Percentiles rank a stretch among this genome's conserved stretches.
These are phyloP conservation scores for Mucor lusitanicus DNA, from an alignment of 371 early-diverging fungal species.

Conservation along the genomic window DNA sequence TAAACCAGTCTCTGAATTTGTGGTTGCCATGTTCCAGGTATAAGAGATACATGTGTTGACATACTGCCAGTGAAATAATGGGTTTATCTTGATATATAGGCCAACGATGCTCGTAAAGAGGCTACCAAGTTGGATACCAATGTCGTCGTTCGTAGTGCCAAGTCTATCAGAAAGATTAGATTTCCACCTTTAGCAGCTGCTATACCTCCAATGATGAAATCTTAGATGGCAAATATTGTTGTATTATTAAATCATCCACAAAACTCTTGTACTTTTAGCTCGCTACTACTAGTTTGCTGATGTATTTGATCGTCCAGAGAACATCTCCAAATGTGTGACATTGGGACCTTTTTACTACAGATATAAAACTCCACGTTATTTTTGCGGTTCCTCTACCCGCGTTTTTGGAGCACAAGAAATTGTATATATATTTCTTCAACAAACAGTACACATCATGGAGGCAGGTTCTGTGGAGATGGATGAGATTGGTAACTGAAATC, in stretches of 20 bases:
- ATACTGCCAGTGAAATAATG: not conserved
- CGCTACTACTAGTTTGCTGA: too few relatives aligned
- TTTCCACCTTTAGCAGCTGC: slow-evolving; percentile 5
- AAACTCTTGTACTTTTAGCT: not conserved
- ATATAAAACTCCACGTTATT: not conserved
- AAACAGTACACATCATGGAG: not conserved
- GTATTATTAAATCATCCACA: not conserved
- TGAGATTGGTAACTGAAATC: not conserved
- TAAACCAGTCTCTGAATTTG: slow-evolving; percentile 69
- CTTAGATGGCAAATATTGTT: not conserved
- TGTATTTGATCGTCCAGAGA: too few relatives aligned
- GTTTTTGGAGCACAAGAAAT: not conserved
- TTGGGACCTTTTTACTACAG: not conserved
- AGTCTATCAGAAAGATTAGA: slow-evolving; percentile 17
- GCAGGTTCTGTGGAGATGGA: not conserved
- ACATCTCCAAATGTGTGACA: too few relatives aligned
- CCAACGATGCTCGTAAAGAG: slow-evolving; percentile 24
- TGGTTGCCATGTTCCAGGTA: slow-evolving; percentile 64
- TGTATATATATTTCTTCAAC: not conserved
- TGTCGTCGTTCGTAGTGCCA: slow-evolving; percentile 7
- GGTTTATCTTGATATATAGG: slow-evolving; percentile 9
- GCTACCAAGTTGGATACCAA: slow-evolving; percentile 9
- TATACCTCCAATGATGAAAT: slow-evolving; percentile 7
- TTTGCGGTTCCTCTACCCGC: not conserved
- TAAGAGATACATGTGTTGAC: not conserved